phyloP scores from a whole-genome alignment of 2,329 filamentous ascomycete genomes.

The Diplodia seriata region DNA sequence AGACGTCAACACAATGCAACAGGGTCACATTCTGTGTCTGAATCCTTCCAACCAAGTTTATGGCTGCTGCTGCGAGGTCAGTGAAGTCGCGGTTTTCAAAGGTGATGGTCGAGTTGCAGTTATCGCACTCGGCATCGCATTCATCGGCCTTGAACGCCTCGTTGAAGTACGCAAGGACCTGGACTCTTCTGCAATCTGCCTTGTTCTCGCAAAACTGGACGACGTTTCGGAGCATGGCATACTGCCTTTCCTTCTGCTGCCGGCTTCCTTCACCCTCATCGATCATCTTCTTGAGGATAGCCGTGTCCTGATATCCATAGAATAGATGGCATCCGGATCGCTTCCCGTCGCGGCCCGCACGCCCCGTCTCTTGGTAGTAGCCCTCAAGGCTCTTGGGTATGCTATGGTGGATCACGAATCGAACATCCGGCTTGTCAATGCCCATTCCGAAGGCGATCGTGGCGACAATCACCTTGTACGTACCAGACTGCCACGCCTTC shows the following conservation, averaged over 20 bases:
- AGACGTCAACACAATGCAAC: constrained; percentile 81
- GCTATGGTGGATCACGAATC: constrained; percentile 93
- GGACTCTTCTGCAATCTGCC: constrained; percentile 83
- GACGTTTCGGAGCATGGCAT: constrained; percentile 83
- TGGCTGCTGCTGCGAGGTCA: constrained; percentile 71
- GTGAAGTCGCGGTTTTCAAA: constrained; percentile 82
- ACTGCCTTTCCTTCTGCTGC: constrained; percentile 74
- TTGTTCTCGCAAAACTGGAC: constrained; percentile 89
- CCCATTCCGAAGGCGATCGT: constrained; percentile 99
- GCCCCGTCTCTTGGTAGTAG: constrained; percentile 97
- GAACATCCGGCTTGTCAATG: constrained; percentile 97
- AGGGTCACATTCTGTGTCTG: constrained; percentile 71
- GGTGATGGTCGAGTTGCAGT: constrained; percentile 75
- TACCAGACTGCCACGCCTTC: constrained; percentile 79
- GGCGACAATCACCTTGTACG: constrained; percentile 88
- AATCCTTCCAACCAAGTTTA: constrained; percentile 69
- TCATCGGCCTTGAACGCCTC: constrained; percentile 76
- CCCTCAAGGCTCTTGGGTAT: constrained; percentile 95
- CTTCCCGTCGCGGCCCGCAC: constrained; percentile 89
- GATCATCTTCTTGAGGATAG: constrained; percentile 79
- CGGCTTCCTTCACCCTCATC: constrained; percentile 72
- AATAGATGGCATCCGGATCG: constrained; percentile 89
- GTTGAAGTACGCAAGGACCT: constrained; percentile 93
- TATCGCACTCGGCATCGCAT: constrained; percentile 83
- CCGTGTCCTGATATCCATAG: constrained; percentile 81